Base-by-base conservation (phyloP, 169 alveolate species). In the Ichthyophthirius multifiliis region DNA sequence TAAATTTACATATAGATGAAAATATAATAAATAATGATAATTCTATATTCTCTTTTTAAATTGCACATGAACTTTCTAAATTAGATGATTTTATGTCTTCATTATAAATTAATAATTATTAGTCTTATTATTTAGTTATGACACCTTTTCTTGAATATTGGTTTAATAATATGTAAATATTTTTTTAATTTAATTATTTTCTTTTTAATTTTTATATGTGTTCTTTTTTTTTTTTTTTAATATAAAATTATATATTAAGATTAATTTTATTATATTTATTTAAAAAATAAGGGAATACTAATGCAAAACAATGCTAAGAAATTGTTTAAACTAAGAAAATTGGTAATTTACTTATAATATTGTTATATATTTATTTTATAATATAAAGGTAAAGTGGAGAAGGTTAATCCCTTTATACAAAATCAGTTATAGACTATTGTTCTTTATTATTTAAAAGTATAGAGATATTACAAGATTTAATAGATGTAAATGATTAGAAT, bases 381-480 rank as follows among this genome's bases (percentile, higher is more conserved):
- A 27, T 18, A 20, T 20, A 55, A 10, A 55, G 71, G 71, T 27
- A 55, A 55, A 34, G 34, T 1, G 62, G 77, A 35, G 48, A 67
- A 20, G 77, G 77, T 5, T 34, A 67, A 7, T 37, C 35, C 4
- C 15, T 67, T 10, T 39, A 67, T 20, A 67, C 77, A 0, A 41
- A 44, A n/a, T 18, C 23, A 20, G 77, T 67, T n/a, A 37, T 67
- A 0, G 77, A 67, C 41, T 67, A 67, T 39, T 67, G 77, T 20
- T 37, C 77, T 41, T 16, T 67, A 13, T 27, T 67, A 30, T 67
- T 67, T 41, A 67, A 67, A 44, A 34, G 62, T 67, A 41, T 67
- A 0, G 77, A 67, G 10, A 44, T 67, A 10, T 18, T 67, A 37
- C 35, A 67, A 35, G 30, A 67, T 37, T n/a, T 67, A 2, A 39